Base-by-base conservation (phyloP, 1,284 basidiomycete species). In the Xanthoconium separans region DNA sequence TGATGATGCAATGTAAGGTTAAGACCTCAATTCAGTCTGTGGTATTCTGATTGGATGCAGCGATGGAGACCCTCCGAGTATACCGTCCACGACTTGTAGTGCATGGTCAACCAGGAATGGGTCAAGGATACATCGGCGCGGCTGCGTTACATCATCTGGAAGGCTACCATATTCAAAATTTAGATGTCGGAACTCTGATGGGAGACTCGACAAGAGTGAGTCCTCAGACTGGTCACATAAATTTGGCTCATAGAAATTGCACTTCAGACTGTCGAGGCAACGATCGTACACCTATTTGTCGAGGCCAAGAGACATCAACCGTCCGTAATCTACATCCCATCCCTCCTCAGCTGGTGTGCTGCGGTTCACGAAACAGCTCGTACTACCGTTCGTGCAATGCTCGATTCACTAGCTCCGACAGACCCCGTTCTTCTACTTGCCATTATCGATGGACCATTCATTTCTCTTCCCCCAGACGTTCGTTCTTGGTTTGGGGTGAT, bases 271-370 rank as follows among this genome's bases (percentile, higher is more conserved):
- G 77, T 87, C 4, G 97, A 99, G 73, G 91, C 96, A 1, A 87
- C 91, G 3, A 87, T 98, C 53, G 93, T 98, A 2, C 96, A 98
- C 63, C 80, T 98, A n/a, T 98, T 99, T 64, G 83, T 95, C 18
- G 97, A 99, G 70, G 97, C 97, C 0, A 98, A 98, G 70, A 86
- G 97, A 30, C 93, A 98, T 69, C 95, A 98, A 64, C 97, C 97
- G 0, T 95, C 94, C 0, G 87, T 99, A 41, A 82, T 99, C 47
- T 99, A 95, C 72, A 93, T 99, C 44, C 97, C 96, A 0, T 91
- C 93, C 0, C 78, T 99, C 2, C 70, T 85, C 1, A 84, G 89
- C 8, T 99, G 96, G 95, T 89, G 90, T 50, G 76, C 85, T 2
- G 86, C 93, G 1, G 81, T 99, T 10, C 83, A 89, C 0, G 95